Base-by-base conservation (phyloP, 2,329 filamentous ascomycete genomes). In the Cytospora paraplurivora region DNA sequence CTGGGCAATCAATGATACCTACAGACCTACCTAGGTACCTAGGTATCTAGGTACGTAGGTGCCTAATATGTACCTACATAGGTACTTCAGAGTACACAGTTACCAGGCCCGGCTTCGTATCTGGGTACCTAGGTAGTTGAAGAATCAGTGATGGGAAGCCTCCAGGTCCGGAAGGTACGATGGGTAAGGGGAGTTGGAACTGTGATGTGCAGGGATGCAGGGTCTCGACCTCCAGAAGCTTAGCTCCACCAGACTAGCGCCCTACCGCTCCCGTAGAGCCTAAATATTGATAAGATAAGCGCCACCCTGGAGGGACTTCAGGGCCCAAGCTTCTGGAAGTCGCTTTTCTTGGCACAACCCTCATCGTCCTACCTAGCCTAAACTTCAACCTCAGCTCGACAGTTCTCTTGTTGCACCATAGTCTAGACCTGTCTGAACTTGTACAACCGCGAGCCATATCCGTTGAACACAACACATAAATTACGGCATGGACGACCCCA, bases 401-500 rank as follows among this genome's bases (percentile, higher is more conserved):
- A 10, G 8, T 13, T 37, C 8, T 47, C 44, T 47, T 17, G n/a
- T 47, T 17, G 44, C n/a, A 47, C 44, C 21, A 47, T 17, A 2
- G 37, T 54, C 51, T 54, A 32, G 58, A 54, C 49, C 32, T 49
- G 27, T 61, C n/a, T 52, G 32, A 38, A 61, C 38, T 10, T 61
- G 59, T 61, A 38, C 59, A 55, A 61, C 59, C 53, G 13, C 19
- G 47, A 54, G 27, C 7, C 19, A 21, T 37, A 33, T 19, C 32
- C 38, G 49, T n/a, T 34, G 10, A 37, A 38, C 38, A 19, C 13
- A 34, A 32, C 44, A 10, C 53, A 34, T 11, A 8, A 35, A 69
- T 38, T 19, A 34, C 13, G 75, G 75, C 74, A 67, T 67, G 63
- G 77, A 81, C 66, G 75, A 81, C 67, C 77, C 81, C 2, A 80